Evolutionary conservation across 2,329 filamentous ascomycete genomes (phyloP), one percentile per base, ranked within the genome.

Genomic region (Ophiostoma australiae): DNA sequence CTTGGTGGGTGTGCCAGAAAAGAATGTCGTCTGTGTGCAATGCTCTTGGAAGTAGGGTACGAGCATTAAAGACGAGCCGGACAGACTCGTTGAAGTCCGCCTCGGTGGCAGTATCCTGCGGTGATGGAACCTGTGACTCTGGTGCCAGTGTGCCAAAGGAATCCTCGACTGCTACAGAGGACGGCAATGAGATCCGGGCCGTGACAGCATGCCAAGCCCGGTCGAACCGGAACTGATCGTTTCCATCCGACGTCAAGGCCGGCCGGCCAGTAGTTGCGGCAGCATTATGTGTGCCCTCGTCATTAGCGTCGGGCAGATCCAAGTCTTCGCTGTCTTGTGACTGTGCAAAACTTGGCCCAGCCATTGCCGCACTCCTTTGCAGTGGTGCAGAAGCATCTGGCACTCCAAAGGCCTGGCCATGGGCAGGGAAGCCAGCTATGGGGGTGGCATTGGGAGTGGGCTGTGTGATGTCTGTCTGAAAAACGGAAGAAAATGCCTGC

Each of bases 181-280:
- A 78, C 10, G 87, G 85, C 31, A 90, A 80, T 67, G 83, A 82
- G 66, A 90, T 85, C 44, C 81, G 81, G 39, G 85, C 82, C 20
- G 87, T 89, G 72, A 89, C 87, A 37, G 82, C 79, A 76, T 88
- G 85, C 88, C 88, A 90, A 72, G 87, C 86, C 73, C 84, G 81
- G 76, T 89, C 86, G 82, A 84, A 89, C 73, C 82, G 82, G 70
- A 83, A 81, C 78, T 89, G 87, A 74, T 88, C 83, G 72, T 80
- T 79, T 15, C 44, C 66, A 5, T 67, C 63, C 35, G 63, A 39
- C 5, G 63, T 2, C 35, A 8, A 11, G n/a, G n/a, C n/a, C 15
- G 11, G n/a, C 23, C 23, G 52, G 8, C 33, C 61, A 37, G 61
- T 8, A 17, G 33, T 8, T n/a, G 35, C 35, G 4, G 20, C 4